A percentile compares a stretch with the other conserved stretches of the same genome.
Conservation (phyloP, 441 rosid species). For the Metrosideros polymorpha region DNA sequence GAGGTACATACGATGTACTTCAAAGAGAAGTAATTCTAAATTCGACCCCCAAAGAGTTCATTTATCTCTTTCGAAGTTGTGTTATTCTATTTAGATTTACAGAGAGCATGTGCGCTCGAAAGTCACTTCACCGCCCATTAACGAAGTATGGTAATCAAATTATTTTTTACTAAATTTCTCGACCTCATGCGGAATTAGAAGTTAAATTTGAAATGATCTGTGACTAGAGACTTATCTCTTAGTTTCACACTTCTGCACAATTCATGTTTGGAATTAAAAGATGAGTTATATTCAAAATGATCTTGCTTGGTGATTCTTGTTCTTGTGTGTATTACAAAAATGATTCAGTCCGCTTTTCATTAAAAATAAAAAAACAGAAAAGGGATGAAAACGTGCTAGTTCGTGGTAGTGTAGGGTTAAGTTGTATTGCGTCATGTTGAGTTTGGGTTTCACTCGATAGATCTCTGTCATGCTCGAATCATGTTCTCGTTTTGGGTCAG, state of each 20-base stretch:
- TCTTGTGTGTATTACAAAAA: accelerated
- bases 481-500: accelerated
- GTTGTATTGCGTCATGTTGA: background rate
- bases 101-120: background rate
- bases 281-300: background rate
- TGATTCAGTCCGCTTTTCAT: background rate
- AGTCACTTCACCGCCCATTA: background rate
- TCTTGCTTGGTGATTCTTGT: background rate
- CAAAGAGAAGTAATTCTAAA: background rate
- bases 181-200: accelerated
- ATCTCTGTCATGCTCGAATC: accelerated
- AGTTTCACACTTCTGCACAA: accelerated
- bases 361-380: too few species aligned
- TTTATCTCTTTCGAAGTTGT: background rate
- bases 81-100: background rate
- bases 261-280: background rate
- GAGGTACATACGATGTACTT: background rate
- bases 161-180: background rate
- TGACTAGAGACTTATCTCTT: background rate
- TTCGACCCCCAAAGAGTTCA: accelerated
- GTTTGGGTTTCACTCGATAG: background rate
- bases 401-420: background rate
- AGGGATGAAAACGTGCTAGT: background rate
- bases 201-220: too few species aligned
- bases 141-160: background rate